Base-by-base conservation (phyloP, 2,329 filamentous ascomycete genomes). In the Neurospora sp. region DNA sequence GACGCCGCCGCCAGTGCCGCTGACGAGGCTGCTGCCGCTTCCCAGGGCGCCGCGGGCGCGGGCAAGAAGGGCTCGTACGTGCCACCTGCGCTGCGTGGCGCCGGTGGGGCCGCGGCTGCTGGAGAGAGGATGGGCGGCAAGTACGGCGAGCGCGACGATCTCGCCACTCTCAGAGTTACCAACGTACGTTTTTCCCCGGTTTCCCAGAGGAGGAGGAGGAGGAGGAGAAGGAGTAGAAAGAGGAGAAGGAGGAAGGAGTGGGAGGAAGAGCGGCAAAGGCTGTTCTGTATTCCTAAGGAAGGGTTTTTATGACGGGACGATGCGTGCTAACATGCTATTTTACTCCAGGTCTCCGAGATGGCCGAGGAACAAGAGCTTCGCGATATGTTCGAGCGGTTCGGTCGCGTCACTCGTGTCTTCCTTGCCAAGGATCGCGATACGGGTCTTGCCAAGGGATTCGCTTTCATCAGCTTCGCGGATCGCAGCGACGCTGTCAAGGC, bases 361-460 rank as follows among this genome's bases (percentile, higher is more conserved):
- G 96, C 96, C 74, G 96, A 99, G 82, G 96, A 99, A 82, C 85
- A 89, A 80, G 96, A 99, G 82, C 87, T 99, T 75, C 92, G 96
- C 80, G 93, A 97, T 81, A 94, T 99, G 89, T 99, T 99, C 85
- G 94, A 97, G 85, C 90, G 96, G 76, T 97, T 96, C 81, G 96
- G 96, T 78, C 92, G 94, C 76, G 96, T 99, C 79, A 98, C 95
- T 70, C 90, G 96, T 81, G 96, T 99, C 68, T 99, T 99, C 87
- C 83, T 99, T 78, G 96, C 96, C 77, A 98, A 97, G 87, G 96
- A 99, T 84, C 87, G 96, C 80, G 96, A 99, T 78, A 99, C 96
- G 52, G 93, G 93, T 72, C 85, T 95, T 80, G 96, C 96, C 76
- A 99, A 99, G 89, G 96, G 96, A 73, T 99, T 99, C 81, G 96